Percentiles rank a stretch among this genome's conserved stretches.
These are phyloP conservation scores for Hanseniaspora clermontiae DNA, from an alignment of 805 yeast genomes.

Conservation along the genomic window DNA sequence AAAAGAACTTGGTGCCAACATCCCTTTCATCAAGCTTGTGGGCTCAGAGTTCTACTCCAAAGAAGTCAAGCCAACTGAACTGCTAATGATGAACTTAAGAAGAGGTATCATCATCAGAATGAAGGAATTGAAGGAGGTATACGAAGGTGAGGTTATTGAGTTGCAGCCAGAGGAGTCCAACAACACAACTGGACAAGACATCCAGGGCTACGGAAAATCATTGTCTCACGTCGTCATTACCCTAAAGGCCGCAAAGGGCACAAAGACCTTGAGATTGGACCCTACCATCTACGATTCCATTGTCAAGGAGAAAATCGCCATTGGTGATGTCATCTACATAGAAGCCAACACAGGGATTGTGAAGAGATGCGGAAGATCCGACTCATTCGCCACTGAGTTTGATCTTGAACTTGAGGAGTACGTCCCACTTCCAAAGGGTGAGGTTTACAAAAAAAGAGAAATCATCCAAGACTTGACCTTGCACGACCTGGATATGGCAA, in stretches of 20 bases:
- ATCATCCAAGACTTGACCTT: constrained; percentile 94
- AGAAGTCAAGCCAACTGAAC: constrained; percentile 95
- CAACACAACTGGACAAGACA: constrained; percentile 64
- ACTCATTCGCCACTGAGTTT: constrained; percentile 95
- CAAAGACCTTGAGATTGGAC: constrained; percentile 77
- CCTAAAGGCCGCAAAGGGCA: constrained; percentile 81
- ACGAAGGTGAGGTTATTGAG: constrained; percentile 96
- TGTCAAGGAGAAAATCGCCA: constrained; percentile 84
- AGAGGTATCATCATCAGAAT: constrained; percentile 92
- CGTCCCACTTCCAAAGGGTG: constrained; percentile 97
- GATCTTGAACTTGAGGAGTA: constrained; percentile 98
- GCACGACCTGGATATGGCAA: constrained; percentile 92
- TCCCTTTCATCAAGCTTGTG: constrained; percentile 94
- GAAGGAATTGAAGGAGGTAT: constrained; percentile 93
- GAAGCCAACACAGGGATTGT: constrained; percentile 97
- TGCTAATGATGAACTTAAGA: constrained; percentile 90
- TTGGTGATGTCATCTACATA: constrained; percentile 94
- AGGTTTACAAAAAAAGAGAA: constrained; percentile 94
- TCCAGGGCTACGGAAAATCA: constrained; percentile 81
- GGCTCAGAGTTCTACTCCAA: constrained; percentile 89
- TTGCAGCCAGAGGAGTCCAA: constrained; percentile 91
- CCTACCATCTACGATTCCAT: constrained; percentile 88
- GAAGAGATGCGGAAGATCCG: constrained; percentile 94
- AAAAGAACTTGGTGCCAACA: constrained; percentile 92
- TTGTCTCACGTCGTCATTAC: constrained; percentile 90